These are phyloP conservation scores for Austropuccinia psidii DNA, from an alignment of 1,284 basidiomycete species.

Conservation along the genomic window DNA sequence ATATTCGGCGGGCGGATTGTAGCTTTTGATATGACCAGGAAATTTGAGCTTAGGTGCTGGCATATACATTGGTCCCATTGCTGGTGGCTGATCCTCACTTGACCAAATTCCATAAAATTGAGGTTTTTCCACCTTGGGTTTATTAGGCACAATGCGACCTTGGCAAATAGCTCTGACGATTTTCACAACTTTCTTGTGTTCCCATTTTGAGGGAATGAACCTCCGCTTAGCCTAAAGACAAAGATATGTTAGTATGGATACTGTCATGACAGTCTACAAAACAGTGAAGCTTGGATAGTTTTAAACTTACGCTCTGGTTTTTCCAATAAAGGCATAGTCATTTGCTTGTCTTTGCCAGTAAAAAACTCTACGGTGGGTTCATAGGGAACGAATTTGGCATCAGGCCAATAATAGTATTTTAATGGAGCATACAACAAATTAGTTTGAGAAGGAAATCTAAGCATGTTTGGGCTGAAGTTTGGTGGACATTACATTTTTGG, in stretches of 20 bases:
- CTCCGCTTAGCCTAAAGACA: slow-evolving; percentile 65
- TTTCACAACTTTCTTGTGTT: slow-evolving; percentile 99
- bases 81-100: slow-evolving; percentile 49
- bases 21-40: slow-evolving; percentile 88
- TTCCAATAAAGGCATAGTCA: slow-evolving; percentile 81
- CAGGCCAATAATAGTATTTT: slow-evolving; percentile 28
- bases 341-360: slow-evolving; percentile 88
- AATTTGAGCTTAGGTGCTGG: slow-evolving; percentile 86
- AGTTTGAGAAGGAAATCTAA: not conserved
- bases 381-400: slow-evolving; percentile 54
- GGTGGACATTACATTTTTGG: slow-evolving; percentile 83
- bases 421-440: too few relatives aligned
- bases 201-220: slow-evolving; percentile 98
- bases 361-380: slow-evolving; percentile 94
- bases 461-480: slow-evolving; percentile 15
- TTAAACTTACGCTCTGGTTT: slow-evolving; percentile 64
- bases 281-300: not conserved
- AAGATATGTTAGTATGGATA: not conserved
- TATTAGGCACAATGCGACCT: slow-evolving; percentile 84
- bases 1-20: slow-evolving; percentile 97
- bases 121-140: slow-evolving; percentile 66
- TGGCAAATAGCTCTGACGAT: slow-evolving; percentile 96
- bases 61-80: slow-evolving; percentile 55
- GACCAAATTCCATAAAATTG: slow-evolving; percentile 88
- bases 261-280: not conserved